Conservation (phyloP, 768 basidiomycete genomes). For the Boletus coccyginus region DNA sequence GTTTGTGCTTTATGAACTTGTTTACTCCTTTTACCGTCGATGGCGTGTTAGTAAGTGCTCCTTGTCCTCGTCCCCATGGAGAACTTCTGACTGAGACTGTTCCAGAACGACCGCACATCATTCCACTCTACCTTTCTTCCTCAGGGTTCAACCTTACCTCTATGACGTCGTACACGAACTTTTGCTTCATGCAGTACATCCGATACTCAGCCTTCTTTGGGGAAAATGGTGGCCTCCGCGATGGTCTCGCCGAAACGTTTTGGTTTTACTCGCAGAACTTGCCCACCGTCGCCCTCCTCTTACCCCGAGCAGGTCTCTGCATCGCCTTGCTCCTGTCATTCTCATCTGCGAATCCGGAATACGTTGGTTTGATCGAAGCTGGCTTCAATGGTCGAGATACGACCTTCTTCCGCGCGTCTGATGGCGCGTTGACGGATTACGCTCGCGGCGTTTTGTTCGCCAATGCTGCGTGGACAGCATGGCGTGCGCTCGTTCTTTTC, state of each 20-base stretch:
- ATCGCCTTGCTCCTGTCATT: constrained; percentile 71
- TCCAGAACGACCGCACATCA: constrained; percentile 77
- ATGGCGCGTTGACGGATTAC: constrained; percentile 72
- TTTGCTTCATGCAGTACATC: constrained; percentile 80
- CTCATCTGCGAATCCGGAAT: constrained; percentile 47
- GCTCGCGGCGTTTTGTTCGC: constrained; percentile 76
- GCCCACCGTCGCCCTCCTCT: constrained; percentile 75
- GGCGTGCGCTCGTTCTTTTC: constrained; percentile 68
- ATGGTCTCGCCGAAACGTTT: constrained; percentile 78
- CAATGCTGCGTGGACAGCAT: constrained; percentile 79
- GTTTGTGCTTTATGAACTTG: constrained; percentile 71
- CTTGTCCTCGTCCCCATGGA: constrained; percentile 16
- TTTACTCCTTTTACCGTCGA: constrained; percentile 70
- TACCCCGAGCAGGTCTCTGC: constrained; percentile 78
- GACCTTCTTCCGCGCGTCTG: constrained; percentile 65
- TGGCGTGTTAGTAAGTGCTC: constrained; percentile 75
- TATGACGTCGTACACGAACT: constrained; percentile 78
- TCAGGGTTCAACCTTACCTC: constrained; percentile 72
- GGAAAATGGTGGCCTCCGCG: constrained; percentile 47
- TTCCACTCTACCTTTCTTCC: constrained; percentile 81
- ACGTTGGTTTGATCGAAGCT: constrained; percentile 45
- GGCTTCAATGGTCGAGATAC: constrained; percentile 56
- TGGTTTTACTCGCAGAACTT: constrained; percentile 84
- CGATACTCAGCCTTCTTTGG: constrained; percentile 65
- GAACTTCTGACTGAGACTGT: constrained; percentile 1